Conservation (phyloP, 2,329 filamentous ascomycete species). For the Neopestalotiopsis clavispora region DNA sequence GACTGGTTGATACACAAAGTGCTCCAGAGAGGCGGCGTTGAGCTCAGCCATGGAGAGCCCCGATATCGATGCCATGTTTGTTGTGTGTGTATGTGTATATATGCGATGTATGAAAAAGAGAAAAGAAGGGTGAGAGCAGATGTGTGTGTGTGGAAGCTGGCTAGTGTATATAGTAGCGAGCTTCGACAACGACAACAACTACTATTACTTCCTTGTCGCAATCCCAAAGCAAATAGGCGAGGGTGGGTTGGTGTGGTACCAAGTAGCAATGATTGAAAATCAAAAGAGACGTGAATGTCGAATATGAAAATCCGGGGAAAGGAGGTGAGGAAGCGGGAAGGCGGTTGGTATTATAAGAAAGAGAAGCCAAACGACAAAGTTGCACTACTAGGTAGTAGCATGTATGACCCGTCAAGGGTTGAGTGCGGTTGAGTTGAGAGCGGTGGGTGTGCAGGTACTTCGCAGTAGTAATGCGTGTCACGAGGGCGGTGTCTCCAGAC, state of each 20-base stretch:
- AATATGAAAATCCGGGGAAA: conserved; percentile 30
- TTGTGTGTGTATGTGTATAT: conserved; percentile 31
- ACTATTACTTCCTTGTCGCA: conserved; percentile 6
- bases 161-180: conserved; percentile 14
- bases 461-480: conserved; percentile 29
- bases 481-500: conserved; percentile 35
- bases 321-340: conserved; percentile 26
- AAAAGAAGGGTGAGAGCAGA: conserved; percentile 9
- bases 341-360: conserved; percentile 34
- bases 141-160: conserved; percentile 7
- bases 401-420: conserved; percentile 20
- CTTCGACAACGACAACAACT: conserved; percentile 12
- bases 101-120: conserved; percentile 21
- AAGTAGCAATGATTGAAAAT: conserved; percentile 2
- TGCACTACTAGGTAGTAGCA: conserved; percentile 22
- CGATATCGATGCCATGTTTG: conserved; percentile 52
- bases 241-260: conserved; percentile 9
- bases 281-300: conserved; percentile 8
- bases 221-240: conserved; percentile 1
- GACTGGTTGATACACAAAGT: conserved; percentile 80
- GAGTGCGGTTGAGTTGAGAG: conserved; percentile 14
- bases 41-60: conserved; percentile 57
- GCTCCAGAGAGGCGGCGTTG: conserved; percentile 77
- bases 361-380: conserved; percentile 13
- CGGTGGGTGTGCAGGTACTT: conserved; percentile 5